Conservation (phyloP, 257 asterid species). For the Eustoma russellianum region DNA sequence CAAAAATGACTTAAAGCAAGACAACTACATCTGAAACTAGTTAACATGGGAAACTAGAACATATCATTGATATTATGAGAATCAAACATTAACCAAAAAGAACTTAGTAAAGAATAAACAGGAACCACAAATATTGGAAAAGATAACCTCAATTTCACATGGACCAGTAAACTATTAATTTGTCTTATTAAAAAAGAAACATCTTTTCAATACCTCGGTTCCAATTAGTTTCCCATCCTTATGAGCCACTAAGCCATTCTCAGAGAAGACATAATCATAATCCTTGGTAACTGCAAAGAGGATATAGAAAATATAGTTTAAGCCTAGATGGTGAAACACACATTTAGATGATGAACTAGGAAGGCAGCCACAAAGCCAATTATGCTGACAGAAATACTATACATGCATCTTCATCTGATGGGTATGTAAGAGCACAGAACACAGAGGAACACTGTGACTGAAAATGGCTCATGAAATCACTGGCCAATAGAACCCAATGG, state of each 20-base stretch:
- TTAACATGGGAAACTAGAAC: too few species aligned
- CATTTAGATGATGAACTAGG: neutral
- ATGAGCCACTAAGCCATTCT: slow-evolving; percentile 94
- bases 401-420: too few species aligned
- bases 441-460: too few species aligned
- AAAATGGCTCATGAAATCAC: too few species aligned
- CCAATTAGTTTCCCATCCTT: slow-evolving; percentile 67
- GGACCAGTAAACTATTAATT: neutral
- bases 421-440: too few species aligned
- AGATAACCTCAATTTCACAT: neutral
- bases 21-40: too few species aligned
- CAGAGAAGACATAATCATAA: slow-evolving; percentile 80
- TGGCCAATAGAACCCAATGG: too few species aligned
- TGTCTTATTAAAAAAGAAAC: neutral
- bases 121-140: neutral
- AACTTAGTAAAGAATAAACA: neutral
- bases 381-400: too few species aligned
- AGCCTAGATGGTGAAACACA: too few species aligned
- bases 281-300: slow-evolving; percentile 55
- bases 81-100: neutral
- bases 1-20: too few species aligned
- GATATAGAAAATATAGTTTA: neutral
- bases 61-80: too few species aligned
- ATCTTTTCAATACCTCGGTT: slow-evolving; percentile 43
- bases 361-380: neutral